phyloP scores from a whole-genome alignment of 257 asterid species.

The Gentiana straminea region DNA sequence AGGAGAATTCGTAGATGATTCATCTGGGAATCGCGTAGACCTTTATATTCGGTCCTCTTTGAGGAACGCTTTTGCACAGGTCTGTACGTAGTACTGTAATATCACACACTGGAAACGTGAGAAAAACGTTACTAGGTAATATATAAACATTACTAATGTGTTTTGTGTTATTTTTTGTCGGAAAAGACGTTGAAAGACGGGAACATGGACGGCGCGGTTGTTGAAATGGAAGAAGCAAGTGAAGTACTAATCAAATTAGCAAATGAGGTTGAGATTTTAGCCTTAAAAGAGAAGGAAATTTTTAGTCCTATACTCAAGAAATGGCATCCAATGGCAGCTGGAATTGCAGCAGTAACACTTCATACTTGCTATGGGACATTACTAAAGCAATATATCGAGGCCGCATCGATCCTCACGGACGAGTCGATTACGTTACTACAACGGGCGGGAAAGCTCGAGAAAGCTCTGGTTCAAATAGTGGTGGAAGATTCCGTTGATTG shows the following conservation, averaged over 20 bases:
- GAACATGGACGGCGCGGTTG: conserved; percentile 14
- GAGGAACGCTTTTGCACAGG: conserved; percentile 65
- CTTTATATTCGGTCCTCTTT: conserved; percentile 50
- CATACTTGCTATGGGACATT: conserved; percentile 64
- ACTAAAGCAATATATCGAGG: conserved; percentile 46
- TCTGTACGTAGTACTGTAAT: conserved; percentile 6
- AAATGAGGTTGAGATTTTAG: conserved; percentile 43
- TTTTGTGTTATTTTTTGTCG: neutral
- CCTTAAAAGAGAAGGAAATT: conserved; percentile 42
- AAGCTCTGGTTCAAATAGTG: conserved; percentile 58
- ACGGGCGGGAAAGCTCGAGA: conserved; percentile 81
- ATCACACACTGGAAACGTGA: no score
- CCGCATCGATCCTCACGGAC: conserved; percentile 31
- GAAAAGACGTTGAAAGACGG: conserved; percentile 50
- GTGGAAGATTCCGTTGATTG: conserved; percentile 76
- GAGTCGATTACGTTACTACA: conserved; percentile 45
- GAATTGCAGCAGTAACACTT: conserved; percentile 57
- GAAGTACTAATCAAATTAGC: conserved; percentile 54
- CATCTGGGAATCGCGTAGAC: conserved; percentile 52
- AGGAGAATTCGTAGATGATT: conserved; percentile 25
- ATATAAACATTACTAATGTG: neutral
- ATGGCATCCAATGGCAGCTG: conserved; percentile 73
- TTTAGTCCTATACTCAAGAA: conserved; percentile 59
- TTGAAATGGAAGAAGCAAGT: conserved; percentile 49
- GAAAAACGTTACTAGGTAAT: no score